A percentile compares a stretch with the other conserved stretches of the same genome.
Evolutionary conservation across 2,329 filamentous ascomycete species (phyloP).

Genomic region (Ophiostoma triangulosporum): DNA sequence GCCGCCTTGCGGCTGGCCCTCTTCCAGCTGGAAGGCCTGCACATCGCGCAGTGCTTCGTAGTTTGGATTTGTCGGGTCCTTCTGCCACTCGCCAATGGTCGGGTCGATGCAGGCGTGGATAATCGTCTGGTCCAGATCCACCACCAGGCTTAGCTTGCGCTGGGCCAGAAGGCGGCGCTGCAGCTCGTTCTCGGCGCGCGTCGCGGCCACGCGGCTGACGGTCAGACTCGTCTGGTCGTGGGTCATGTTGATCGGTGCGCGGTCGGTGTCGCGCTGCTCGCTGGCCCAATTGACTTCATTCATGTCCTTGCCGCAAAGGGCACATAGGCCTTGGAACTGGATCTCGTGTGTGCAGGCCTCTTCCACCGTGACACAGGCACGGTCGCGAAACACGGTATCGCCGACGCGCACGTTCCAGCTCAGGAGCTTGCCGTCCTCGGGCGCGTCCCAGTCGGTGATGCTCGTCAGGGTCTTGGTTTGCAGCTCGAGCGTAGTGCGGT

Average conservation of each 20-base stretch:
- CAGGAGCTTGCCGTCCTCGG: conserved; percentile 65
- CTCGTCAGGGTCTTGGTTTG: conserved; percentile 57
- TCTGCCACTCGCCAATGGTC: conserved; percentile 90
- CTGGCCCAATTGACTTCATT: conserved; percentile 78
- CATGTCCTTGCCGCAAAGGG: conserved; percentile 91
- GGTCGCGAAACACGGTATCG: conserved; percentile 46
- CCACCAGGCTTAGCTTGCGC: conserved; percentile 81
- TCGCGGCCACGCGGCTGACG: conserved; percentile 71
- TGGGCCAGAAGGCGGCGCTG: conserved; percentile 70
- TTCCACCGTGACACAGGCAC: conserved; percentile 59
- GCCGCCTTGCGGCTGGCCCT: conserved; percentile 45
- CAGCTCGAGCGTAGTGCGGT: conserved; percentile 39
- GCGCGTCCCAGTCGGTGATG: conserved; percentile 65
- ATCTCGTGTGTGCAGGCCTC: conserved; percentile 85
- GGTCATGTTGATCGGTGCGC: conserved; percentile 87
- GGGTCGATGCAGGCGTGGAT: conserved; percentile 97
- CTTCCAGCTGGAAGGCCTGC: conserved; percentile 78
- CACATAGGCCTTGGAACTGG: conserved; percentile 84
- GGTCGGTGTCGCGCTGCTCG: conserved; percentile 62
- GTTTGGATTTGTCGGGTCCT: conserved; percentile 78
- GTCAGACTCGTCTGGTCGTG: conserved; percentile 82
- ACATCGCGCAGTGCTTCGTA: conserved; percentile 84
- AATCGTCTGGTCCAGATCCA: conserved; percentile 95
- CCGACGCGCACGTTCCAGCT: conserved; percentile 64
- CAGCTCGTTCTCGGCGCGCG: conserved; percentile 68